Evolutionary conservation across 2,329 filamentous ascomycete genomes (phyloP), one percentile per base, ranked within the genome.

Genomic region (Aspergillus brasiliensis): DNA sequence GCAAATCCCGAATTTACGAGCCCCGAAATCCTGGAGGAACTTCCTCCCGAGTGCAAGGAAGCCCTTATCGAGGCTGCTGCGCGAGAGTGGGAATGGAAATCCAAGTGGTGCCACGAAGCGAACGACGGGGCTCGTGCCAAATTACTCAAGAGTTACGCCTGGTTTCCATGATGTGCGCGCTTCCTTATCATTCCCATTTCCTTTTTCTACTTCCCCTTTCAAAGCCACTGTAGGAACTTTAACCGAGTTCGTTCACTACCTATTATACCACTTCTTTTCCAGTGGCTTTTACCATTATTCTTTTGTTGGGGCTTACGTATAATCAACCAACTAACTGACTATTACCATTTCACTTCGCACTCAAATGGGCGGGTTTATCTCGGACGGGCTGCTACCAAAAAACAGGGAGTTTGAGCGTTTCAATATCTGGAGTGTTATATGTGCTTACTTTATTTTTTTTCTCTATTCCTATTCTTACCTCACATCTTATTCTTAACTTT

Each of bases 71-170:
- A 84, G 56, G 88, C 91, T 3, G 80, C 87, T 54, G 77, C 78
- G 10, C 81, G 83, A 57, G 91, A 97, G 75, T 75, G 78, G 61
- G 77, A 83, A 56, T 98, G 92, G 91, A 91, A 91, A 73, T 80
- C 77, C 31, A 84, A 83, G 63, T 97, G 92, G 91, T 85, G 84
- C 15, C 82, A 84, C 5, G 93, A 97, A 77, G 81, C 75, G 37
- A 76, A 82, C 8, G 85, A 86, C 69, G 82, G 82, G 4, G 58
- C 69, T 15, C 68, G 75, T 19, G 66, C 67, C 15, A 66, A 65
- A 8, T 69, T 75, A 6, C 63, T 70, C 15, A 74, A 76, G 68
- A 78, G 75, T 38, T 78, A 76, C 64, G 69, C 75, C 8, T 78
- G 77, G 76, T 73, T 71, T 62, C 75, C 75, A 38, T 78, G 57